Conservation (phyloP, 2,329 filamentous ascomycete species). For the Pseudogymnoascus sp. region DNA sequence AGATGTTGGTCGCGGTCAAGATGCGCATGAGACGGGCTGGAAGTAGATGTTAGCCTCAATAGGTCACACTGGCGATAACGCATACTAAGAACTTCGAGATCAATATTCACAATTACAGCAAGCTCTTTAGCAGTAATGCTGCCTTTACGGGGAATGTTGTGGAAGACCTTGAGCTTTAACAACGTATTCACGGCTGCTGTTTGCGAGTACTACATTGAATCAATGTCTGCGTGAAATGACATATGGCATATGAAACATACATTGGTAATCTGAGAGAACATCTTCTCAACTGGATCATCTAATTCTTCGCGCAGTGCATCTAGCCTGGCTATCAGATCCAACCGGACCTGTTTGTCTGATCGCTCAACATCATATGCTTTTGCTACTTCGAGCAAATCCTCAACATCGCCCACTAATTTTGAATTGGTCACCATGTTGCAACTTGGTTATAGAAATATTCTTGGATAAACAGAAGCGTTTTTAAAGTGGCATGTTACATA, state of each 20-base stretch:
- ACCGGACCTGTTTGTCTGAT: slow-evolving; percentile 10
- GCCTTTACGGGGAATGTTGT: slow-evolving; percentile 24
- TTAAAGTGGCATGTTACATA: not conserved
- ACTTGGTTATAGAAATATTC: not conserved
- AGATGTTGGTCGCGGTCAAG: slow-evolving; percentile 25
- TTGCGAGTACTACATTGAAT: slow-evolving; percentile 14
- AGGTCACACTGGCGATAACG: not conserved
- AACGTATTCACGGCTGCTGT: slow-evolving; percentile 21
- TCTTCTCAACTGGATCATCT: slow-evolving; percentile 23
- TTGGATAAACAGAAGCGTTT: not conserved
- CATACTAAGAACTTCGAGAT: slow-evolving; percentile 23
- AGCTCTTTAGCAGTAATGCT: slow-evolving; percentile 22
- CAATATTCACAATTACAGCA: slow-evolving; percentile 15
- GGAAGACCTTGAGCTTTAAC: slow-evolving; percentile 20
- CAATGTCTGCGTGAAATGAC: not conserved
- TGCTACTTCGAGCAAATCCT: slow-evolving; percentile 15
- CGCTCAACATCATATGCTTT: slow-evolving; percentile 15
- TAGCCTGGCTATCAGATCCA: slow-evolving; percentile 14
- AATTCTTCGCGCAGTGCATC: slow-evolving; percentile 19
- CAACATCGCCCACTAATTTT: slow-evolving; percentile 14
- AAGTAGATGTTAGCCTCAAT: not conserved
- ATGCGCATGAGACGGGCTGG: slow-evolving; percentile 25
- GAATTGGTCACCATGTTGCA: slow-evolving; percentile 13
- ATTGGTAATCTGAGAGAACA: slow-evolving; percentile 25
- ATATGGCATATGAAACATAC: slow-evolving; percentile 13